Evolutionary conservation across 768 basidiomycete species (phyloP).

Genomic region (Paxillus rubicundulus): DNA sequence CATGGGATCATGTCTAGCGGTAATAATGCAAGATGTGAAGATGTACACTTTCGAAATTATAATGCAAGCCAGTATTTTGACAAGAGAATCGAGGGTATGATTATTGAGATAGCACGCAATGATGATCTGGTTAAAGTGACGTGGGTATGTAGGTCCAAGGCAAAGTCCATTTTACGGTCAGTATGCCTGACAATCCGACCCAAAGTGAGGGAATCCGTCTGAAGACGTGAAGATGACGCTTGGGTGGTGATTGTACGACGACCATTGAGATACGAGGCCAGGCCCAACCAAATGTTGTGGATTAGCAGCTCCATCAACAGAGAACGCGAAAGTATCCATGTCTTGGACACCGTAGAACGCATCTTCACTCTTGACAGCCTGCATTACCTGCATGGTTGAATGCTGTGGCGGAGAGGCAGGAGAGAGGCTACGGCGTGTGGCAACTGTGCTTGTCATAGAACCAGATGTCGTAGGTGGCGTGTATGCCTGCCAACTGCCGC

Average conservation of each 20-base stretch:
- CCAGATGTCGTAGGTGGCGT: constrained; percentile 60
- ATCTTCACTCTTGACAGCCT: constrained; percentile 36
- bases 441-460: constrained; percentile 44
- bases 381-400: constrained; percentile 2
- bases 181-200: constrained; percentile 39
- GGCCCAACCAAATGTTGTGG: constrained; percentile 15
- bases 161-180: constrained; percentile 22
- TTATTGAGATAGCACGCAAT: neutral
- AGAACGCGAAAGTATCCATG: constrained; percentile 52
- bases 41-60: constrained; percentile 5
- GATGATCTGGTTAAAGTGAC: neutral
- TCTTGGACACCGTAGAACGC: constrained; percentile 44
- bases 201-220: constrained; percentile 43
- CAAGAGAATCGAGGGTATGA: neutral
- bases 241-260: constrained; percentile 27
- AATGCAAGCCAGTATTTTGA: neutral
- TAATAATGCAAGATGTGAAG: constrained; percentile 8
- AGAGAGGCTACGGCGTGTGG: constrained; percentile 41
- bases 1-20: constrained; percentile 20
- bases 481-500: constrained; percentile 58
- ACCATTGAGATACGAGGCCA: constrained; percentile 17
- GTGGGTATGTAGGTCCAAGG: neutral
- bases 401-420: constrained; percentile 21
- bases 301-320: constrained; percentile 20
- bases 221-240: constrained; percentile 32